Conservation (phyloP, 768 basidiomycete genomes). For the Leucosporidium creatinivorum region DNA sequence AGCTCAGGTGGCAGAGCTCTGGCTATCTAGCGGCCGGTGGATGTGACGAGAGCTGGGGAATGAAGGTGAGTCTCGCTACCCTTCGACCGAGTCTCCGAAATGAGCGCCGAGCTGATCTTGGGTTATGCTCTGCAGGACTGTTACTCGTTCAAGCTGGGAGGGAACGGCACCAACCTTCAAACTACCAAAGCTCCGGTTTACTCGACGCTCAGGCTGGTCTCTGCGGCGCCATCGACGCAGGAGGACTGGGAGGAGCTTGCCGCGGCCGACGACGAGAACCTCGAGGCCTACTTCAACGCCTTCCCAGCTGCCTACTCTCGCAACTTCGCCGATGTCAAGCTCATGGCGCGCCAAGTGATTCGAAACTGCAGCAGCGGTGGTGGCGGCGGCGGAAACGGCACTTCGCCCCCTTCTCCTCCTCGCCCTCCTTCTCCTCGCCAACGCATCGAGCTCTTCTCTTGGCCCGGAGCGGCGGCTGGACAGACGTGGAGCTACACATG, state of each 20-base stretch:
- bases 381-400: not conserved
- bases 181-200: too few species aligned
- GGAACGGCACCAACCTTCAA: too few species aligned
- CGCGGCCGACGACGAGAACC: not conserved
- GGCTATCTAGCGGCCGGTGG: too few species aligned
- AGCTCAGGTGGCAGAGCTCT: too few species aligned
- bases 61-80: too few species aligned
- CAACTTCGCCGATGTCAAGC: not conserved
- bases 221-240: too few species aligned
- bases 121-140: too few species aligned
- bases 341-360: not conserved
- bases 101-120: too few species aligned
- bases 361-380: not conserved
- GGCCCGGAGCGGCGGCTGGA: not conserved
- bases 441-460: constrained; percentile 18
- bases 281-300: constrained; percentile 1
- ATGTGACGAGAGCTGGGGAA: too few species aligned
- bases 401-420: not conserved
- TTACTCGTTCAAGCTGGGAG: too few species aligned
- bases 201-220: too few species aligned
- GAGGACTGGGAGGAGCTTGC: not conserved
- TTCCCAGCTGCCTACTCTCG: not conserved
- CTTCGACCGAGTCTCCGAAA: too few species aligned
- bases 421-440: constrained; percentile 8
- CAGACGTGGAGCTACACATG: constrained; percentile 16